Conservation (phyloP, 345 rosid genomes). For the Schrenkiella parvula region DNA sequence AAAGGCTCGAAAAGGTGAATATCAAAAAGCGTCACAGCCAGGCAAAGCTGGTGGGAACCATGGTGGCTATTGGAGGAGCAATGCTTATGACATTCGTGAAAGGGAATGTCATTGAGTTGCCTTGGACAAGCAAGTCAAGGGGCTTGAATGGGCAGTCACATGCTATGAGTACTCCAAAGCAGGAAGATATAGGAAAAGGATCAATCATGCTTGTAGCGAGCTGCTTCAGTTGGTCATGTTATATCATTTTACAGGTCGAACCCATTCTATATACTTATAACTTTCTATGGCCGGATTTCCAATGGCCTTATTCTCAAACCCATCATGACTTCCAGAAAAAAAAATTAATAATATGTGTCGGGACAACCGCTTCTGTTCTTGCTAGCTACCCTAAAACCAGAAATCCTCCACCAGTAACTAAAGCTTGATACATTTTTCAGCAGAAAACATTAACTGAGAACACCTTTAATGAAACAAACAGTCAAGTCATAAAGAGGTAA, state of each 20-base stretch:
- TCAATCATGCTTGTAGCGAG: conserved; percentile 53
- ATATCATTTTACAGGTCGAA: conserved; percentile 59
- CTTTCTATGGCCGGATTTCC: neutral
- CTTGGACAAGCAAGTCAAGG: conserved; percentile 52
- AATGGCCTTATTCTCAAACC: neutral
- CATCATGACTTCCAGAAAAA: no score
- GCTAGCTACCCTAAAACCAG: neutral
- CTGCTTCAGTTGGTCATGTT: conserved; percentile 64
- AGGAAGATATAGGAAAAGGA: conserved; percentile 44
- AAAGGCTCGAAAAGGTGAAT: conserved; percentile 67
- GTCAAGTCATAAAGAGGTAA: neutral
- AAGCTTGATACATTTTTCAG: neutral
- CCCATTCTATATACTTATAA: neutral
- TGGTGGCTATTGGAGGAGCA: conserved; percentile 85
- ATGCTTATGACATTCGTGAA: conserved; percentile 71
- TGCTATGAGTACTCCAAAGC: neutral
- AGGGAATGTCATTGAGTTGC: conserved; percentile 54
- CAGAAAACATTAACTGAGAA: neutral
- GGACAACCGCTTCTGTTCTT: neutral
- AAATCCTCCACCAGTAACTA: neutral
- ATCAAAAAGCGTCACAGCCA: conserved; percentile 58
- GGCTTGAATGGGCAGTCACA: conserved; percentile 10
- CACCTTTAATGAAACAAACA: neutral
- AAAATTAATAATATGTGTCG: no score
- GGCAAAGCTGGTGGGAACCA: conserved; percentile 74